Evolutionary conservation across 176 grass and related monocot genomes (phyloP).

Genomic region (Eragrostis nindensis): DNA sequence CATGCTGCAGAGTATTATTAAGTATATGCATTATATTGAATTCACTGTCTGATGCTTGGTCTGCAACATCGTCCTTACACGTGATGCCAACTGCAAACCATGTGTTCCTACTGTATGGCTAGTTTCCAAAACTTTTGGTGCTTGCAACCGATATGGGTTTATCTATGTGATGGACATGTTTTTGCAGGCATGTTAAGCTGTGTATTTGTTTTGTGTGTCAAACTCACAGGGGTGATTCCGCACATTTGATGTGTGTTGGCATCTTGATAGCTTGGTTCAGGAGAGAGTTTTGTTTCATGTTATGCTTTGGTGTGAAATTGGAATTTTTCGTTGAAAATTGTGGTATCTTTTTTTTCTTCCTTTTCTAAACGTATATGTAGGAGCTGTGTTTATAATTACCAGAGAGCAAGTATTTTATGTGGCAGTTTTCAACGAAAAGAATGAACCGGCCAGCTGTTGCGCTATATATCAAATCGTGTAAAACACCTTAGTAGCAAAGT

Average conservation of each 20-base stretch:
- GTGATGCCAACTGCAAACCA: slow-evolving; percentile 1
- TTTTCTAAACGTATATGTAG: too few relatives aligned
- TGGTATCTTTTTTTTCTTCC: too few relatives aligned
- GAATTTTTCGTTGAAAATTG: too few relatives aligned
- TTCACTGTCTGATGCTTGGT: background rate
- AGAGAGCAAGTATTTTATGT: too few relatives aligned
- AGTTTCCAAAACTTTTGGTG: background rate
- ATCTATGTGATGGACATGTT: slow-evolving; percentile 11
- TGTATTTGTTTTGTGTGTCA: background rate
- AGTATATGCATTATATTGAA: slow-evolving; percentile 9
- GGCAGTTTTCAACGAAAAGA: too few relatives aligned
- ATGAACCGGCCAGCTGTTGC: too few relatives aligned
- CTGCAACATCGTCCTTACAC: slow-evolving; percentile 9
- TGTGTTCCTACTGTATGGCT: background rate
- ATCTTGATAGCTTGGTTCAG: background rate
- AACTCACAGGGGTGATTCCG: slow-evolving; percentile 1
- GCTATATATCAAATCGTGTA: background rate
- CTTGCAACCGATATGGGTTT: background rate
- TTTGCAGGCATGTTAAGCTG: background rate
- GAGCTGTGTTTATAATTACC: too few relatives aligned
- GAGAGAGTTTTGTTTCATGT: background rate
- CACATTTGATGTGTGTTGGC: background rate
- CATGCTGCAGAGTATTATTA: background rate
- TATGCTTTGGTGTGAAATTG: background rate
- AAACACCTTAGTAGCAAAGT: background rate